Conservation (phyloP, 345 rosid genomes). For the Ceriops tagal region DNA sequence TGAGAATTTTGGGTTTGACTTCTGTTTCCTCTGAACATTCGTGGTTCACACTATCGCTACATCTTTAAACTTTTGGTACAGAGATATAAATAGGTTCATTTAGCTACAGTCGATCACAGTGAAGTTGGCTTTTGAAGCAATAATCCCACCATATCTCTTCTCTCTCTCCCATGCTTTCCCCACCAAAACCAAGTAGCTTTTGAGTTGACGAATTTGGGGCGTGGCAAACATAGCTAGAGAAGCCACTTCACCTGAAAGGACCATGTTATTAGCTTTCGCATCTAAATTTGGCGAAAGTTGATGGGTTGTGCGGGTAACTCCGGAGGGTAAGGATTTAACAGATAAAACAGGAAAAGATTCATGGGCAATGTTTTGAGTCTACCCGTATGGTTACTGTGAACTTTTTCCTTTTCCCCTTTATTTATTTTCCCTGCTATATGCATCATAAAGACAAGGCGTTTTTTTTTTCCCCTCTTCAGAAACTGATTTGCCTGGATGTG, state of each 20-base stretch:
- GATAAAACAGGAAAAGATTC: slow-evolving; percentile 8
- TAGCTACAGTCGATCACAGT: neutral
- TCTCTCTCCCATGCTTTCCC: neutral
- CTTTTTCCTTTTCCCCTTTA: slow-evolving; percentile 11
- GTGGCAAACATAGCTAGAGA: slow-evolving; percentile 14
- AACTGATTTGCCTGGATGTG: slow-evolving; percentile 39
- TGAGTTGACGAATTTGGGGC: slow-evolving; percentile 35
- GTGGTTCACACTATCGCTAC: too few species aligned
- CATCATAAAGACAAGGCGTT: slow-evolving; percentile 26
- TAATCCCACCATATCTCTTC: slow-evolving; percentile 6
- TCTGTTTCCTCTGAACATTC: too few species aligned
- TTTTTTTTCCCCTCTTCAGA: slow-evolving; percentile 17
- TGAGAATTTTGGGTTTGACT: neutral
- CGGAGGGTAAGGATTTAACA: slow-evolving; percentile 21
- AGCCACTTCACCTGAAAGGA: slow-evolving; percentile 23
- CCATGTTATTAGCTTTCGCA: slow-evolving; percentile 16
- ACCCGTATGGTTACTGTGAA: neutral
- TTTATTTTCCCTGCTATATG: neutral
- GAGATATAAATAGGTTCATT: neutral
- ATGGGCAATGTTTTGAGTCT: slow-evolving; percentile 11
- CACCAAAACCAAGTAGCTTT: slow-evolving; percentile 19
- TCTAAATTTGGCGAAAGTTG: slow-evolving; percentile 14
- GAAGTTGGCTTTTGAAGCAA: slow-evolving; percentile 15
- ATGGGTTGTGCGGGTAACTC: slow-evolving; percentile 13
- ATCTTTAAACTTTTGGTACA: too few species aligned